These are phyloP conservation scores for Metschnikowia henanensis DNA, from an alignment of 805 yeast species.

Conservation along the genomic window DNA sequence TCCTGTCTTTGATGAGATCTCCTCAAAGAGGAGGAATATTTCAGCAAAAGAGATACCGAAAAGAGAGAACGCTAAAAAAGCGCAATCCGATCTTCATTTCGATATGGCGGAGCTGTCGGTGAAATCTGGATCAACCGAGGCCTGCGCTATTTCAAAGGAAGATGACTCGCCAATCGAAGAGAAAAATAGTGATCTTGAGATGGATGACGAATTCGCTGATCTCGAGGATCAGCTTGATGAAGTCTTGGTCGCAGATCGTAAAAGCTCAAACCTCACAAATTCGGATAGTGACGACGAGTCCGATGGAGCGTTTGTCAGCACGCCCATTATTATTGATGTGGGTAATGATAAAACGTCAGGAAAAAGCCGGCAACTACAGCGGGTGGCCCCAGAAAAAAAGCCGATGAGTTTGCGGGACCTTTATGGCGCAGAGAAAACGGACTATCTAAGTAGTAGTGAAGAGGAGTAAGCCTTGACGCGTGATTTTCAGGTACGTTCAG, in stretches of 20 bases:
- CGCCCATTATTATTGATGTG: constrained; percentile 26
- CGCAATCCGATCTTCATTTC: not conserved
- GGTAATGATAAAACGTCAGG: constrained; percentile 21
- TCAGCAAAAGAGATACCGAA: not conserved
- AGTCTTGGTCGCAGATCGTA: constrained; percentile 29
- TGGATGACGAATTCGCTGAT: constrained; percentile 43
- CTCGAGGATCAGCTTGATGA: constrained; percentile 44
- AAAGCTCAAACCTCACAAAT: constrained; percentile 13
- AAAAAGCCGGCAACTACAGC: constrained; percentile 5
- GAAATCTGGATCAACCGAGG: too few species aligned
- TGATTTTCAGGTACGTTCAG: not conserved
- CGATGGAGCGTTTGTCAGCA: constrained; percentile 25
- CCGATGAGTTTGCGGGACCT: constrained; percentile 43
- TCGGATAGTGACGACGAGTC: constrained; percentile 27
- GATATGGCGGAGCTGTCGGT: not conserved
- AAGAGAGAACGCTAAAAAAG: not conserved
- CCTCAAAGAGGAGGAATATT: too few species aligned
- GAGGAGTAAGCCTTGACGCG: constrained; percentile 23
- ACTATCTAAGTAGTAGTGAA: constrained; percentile 33
- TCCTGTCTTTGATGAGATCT: constrained; percentile 3
- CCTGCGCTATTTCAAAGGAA: too few species aligned
- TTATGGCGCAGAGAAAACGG: constrained; percentile 28
- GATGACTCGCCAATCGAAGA: not conserved
- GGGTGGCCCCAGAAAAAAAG: constrained; percentile 14
- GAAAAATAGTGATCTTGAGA: constrained; percentile 19